phyloP scores from a whole-genome alignment of 192 early-diverging fungal genomes.

The Backusella psychrophila region DNA sequence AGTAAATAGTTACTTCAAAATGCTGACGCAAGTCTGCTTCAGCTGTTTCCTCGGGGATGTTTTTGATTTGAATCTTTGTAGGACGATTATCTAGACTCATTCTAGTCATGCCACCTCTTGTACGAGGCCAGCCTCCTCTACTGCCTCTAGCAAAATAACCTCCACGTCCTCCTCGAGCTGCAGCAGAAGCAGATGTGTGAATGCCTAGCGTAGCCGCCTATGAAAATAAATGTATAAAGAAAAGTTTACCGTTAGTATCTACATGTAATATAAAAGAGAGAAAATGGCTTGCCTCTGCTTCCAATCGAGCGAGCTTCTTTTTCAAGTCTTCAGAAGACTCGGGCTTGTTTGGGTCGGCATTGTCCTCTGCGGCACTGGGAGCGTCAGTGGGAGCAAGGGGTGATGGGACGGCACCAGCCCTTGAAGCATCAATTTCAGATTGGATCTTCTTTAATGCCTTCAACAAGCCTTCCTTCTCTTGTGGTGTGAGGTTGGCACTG shows the following conservation, averaged over 20 bases:
- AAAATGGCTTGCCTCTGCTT: slow-evolving; percentile 52
- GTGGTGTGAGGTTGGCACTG: slow-evolving; percentile 46
- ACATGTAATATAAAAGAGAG: background rate
- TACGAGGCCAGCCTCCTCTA: slow-evolving; percentile 39
- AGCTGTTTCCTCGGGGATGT: slow-evolving; percentile 41
- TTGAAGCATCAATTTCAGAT: slow-evolving; percentile 38
- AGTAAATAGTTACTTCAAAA: slow-evolving; percentile 54
- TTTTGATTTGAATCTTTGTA: slow-evolving; percentile 62
- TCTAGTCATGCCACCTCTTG: slow-evolving; percentile 35
- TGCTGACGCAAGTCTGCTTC: slow-evolving; percentile 49
- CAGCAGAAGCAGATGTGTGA: slow-evolving; percentile 26
- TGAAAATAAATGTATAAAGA: background rate
- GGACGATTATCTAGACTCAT: slow-evolving; percentile 68
- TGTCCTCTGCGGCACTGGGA: background rate
- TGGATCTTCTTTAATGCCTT: slow-evolving; percentile 47
- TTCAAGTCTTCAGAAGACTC: slow-evolving; percentile 45
- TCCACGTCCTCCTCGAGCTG: slow-evolving; percentile 48
- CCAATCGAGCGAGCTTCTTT: slow-evolving; percentile 57
- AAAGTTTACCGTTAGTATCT: background rate
- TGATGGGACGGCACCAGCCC: background rate
- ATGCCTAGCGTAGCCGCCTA: slow-evolving; percentile 38
- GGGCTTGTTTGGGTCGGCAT: slow-evolving; percentile 21
- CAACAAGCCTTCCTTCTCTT: slow-evolving; percentile 47
- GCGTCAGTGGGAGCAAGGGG: background rate
- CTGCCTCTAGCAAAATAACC: slow-evolving; percentile 42